Evolutionary conservation across 306 rosid genomes (phyloP), one percentile per base, ranked within the genome.

Genomic region (Phaseolus lunatus): DNA sequence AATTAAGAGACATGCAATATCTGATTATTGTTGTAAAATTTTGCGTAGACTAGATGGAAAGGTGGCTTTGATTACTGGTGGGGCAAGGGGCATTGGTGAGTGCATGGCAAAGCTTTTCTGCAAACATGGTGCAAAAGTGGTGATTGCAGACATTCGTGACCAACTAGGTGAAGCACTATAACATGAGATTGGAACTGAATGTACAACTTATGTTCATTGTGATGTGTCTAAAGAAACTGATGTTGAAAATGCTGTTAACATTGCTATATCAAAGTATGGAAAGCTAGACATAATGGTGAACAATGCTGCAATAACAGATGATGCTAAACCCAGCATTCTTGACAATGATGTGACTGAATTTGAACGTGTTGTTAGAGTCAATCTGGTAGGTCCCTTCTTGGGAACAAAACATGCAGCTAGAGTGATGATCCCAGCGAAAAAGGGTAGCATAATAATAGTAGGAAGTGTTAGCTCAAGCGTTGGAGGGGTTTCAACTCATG

Each of bases 211-310:
- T 2, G 16, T 77, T 3, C 85, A 76, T 5, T 90, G 72, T 13
- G 85, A 81, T 23, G 84, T 88, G 1, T 65, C 83, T 0, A 76
- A 80, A 11, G 91, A 88, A 69, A 29, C 0, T 0, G 83, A 88
- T 12, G 85, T 84, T 16, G 49, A 80, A 31, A 50, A 27, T 22
- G 72, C 48, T 3, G 49, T 72, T 4, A 61, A 79, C 24, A 15
- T 24, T 18, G 44, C 72, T 0, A n/a, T 84, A 41, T 73, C 64
- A 23, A 68, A 82, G 53, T 53, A 84, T 7, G 81, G 85, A 18
- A 80, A 80, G 68, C 80, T 90, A 0, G 96, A 90, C 78, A 87
- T 88, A 56, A 78, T 87, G 85, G 52, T 78, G 79, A 90, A 82
- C 75, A 90, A 90, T 3, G 93, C 91, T 4, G 78, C 11, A 1